Evolutionary conservation across 169 alveolate species (phyloP).

Genomic region (Babesia bigemina): DNA sequence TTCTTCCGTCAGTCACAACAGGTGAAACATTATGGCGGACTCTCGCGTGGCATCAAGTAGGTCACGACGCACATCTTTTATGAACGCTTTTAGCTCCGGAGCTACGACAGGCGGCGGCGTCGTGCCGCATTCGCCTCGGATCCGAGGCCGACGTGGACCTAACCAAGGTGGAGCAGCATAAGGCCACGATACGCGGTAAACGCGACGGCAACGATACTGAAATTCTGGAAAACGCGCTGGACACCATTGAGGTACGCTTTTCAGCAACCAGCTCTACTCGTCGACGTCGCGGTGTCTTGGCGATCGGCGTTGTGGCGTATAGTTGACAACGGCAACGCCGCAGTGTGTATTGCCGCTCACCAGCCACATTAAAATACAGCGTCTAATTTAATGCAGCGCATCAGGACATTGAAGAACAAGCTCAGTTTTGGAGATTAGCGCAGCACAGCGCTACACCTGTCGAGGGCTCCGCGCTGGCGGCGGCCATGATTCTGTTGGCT

Average conservation of each 20-base stretch:
- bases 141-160: constrained; percentile 18
- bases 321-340: too few relatives aligned
- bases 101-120: constrained; percentile 32
- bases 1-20: background rate
- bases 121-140: constrained; percentile 26
- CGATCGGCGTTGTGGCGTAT: too few relatives aligned
- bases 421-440: constrained; percentile 52
- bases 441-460: constrained; percentile 65
- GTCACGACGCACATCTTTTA: background rate
- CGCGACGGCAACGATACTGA: constrained; percentile 4
- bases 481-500: constrained; percentile 52
- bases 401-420: constrained; percentile 33
- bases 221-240: constrained; percentile 32
- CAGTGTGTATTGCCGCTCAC: too few relatives aligned
- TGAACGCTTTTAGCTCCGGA: constrained; percentile 27
- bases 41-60: constrained; percentile 3
- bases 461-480: constrained; percentile 72
- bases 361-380: background rate
- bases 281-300: background rate
- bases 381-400: background rate
- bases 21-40: background rate
- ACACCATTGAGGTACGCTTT: constrained; percentile 38
- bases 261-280: background rate
- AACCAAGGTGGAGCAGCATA: background rate
- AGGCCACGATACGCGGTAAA: background rate